A percentile compares a stretch with the other conserved stretches of the same genome.
Evolutionary conservation across 192 early-diverging fungal species (phyloP).

Genomic region (Funneliformis mosseae): DNA sequence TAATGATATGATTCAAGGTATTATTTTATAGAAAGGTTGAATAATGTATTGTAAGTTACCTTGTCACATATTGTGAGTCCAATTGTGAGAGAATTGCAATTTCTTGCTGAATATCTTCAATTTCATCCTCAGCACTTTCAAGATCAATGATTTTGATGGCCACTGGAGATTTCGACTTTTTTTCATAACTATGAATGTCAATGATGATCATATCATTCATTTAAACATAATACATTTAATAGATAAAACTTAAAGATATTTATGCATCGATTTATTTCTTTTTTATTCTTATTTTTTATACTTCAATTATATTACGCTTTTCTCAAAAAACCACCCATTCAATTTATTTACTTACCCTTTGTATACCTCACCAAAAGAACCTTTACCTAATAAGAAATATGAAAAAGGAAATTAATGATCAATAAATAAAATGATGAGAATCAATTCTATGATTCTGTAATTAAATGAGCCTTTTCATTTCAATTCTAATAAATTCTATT

Average conservation of each 20-base stretch:
- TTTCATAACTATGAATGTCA: conserved; percentile 57
- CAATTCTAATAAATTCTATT: conserved; percentile 5
- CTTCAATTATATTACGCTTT: too few relatives aligned
- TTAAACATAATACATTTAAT: background rate
- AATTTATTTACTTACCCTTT: conserved; percentile 67
- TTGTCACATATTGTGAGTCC: conserved; percentile 84
- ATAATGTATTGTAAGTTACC: conserved; percentile 38
- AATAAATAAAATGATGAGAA: background rate
- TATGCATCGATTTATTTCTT: too few relatives aligned
- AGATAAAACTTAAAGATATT: background rate
- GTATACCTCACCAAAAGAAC: conserved; percentile 83
- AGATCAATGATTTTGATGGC: conserved; percentile 99
- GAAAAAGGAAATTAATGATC: background rate
- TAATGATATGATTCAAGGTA: background rate
- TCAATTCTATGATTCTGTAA: background rate
- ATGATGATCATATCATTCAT: background rate
- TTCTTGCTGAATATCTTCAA: conserved; percentile 98
- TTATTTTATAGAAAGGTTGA: background rate
- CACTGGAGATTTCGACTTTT: conserved; percentile 67
- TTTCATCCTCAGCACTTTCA: conserved; percentile 96
- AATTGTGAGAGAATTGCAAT: conserved; percentile 94
- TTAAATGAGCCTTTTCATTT: background rate
- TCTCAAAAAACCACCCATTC: too few relatives aligned
- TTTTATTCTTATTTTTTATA: too few relatives aligned
- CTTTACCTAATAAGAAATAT: conserved; percentile 50